These are phyloP conservation scores for Puya raimondii DNA, from an alignment of 176 grass and related monocot species.

Conservation along the genomic window DNA sequence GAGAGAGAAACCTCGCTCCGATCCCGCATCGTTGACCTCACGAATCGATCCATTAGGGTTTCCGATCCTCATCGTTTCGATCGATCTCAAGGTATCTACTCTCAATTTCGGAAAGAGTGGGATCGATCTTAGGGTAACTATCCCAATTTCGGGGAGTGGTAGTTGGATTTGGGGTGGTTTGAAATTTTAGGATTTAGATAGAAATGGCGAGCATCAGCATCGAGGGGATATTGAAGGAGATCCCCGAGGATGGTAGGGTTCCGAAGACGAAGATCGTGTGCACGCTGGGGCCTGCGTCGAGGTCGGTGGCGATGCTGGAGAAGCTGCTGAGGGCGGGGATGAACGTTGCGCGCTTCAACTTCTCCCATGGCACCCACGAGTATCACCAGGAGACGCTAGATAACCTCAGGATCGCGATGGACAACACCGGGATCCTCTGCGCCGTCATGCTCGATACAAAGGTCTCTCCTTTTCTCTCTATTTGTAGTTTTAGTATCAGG, in stretches of 20 bases:
- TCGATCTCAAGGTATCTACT: too few species aligned
- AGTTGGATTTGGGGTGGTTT: too few species aligned
- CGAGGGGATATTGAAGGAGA: not conserved
- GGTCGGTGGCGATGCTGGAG: constrained; percentile 6
- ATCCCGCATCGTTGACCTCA: too few species aligned
- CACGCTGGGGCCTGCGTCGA: constrained; percentile 4
- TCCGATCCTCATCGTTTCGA: too few species aligned
- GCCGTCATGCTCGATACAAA: constrained; percentile 10
- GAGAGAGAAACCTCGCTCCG: too few species aligned
- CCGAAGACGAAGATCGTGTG: constrained; percentile 14
- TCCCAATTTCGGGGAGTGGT: too few species aligned
- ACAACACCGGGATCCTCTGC: constrained; percentile 4
- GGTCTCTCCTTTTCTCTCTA: not conserved
- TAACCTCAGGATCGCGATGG: constrained; percentile 1
- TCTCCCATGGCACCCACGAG: constrained; percentile 5
- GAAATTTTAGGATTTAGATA: too few species aligned
- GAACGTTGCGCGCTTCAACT: constrained; percentile 8
- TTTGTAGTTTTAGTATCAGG: too few species aligned
- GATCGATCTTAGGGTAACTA: too few species aligned
- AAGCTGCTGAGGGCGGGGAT: constrained; percentile 10
- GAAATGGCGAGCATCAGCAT: constrained; percentile 10
- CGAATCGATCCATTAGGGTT: too few species aligned
- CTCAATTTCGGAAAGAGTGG: too few species aligned
- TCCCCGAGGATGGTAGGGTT: constrained; percentile 2
- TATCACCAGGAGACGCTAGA: constrained; percentile 11